phyloP scores from a whole-genome alignment of 2,329 filamentous ascomycete species.

The Botryotinia calthae region DNA sequence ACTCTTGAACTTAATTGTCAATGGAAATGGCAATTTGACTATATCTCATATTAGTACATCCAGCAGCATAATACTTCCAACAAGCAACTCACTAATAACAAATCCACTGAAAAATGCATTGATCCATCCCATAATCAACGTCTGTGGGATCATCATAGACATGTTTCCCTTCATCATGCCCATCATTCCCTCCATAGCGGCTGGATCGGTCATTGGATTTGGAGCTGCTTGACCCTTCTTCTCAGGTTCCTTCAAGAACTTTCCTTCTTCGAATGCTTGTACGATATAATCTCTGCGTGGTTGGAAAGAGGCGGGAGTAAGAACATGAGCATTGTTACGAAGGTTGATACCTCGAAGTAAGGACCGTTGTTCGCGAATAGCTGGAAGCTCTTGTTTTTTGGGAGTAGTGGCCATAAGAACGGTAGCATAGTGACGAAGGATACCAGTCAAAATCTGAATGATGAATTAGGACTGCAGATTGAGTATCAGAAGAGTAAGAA shows the following conservation, averaged over 20 bases:
- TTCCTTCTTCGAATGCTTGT: constrained; percentile 79
- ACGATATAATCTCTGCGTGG: constrained; percentile 77
- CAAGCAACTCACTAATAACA: constrained; percentile 77
- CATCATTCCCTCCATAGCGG: constrained; percentile 99
- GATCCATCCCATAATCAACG: constrained; percentile 99
- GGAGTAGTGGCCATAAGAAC: constrained; percentile 61
- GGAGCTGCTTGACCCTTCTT: constrained; percentile 80
- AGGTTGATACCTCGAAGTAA: constrained; percentile 82
- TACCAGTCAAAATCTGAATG: constrained; percentile 77
- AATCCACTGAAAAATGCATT: constrained; percentile 99
- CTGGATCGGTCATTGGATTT: constrained; percentile 93
- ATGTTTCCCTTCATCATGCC: constrained; percentile 99
- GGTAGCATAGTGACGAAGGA: constrained; percentile 93
- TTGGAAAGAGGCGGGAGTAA: constrained; percentile 76
- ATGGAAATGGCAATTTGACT: constrained; percentile 95
- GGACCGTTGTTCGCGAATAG: constrained; percentile 82
- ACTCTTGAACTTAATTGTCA: constrained; percentile 98
- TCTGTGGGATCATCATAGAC: constrained; percentile 99
- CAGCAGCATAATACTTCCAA: too few relatives aligned
- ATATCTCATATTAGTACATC: constrained; percentile 28
- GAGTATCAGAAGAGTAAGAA: not conserved
- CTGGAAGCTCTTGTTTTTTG: constrained; percentile 57
- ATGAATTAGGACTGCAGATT: not conserved
- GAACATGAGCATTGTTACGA: constrained; percentile 75
- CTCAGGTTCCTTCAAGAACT: constrained; percentile 86